Percentiles rank a stretch among this genome's conserved stretches.
Evolutionary conservation across 768 basidiomycete genomes (phyloP).

Genomic region (Mrakia gelida): DNA sequence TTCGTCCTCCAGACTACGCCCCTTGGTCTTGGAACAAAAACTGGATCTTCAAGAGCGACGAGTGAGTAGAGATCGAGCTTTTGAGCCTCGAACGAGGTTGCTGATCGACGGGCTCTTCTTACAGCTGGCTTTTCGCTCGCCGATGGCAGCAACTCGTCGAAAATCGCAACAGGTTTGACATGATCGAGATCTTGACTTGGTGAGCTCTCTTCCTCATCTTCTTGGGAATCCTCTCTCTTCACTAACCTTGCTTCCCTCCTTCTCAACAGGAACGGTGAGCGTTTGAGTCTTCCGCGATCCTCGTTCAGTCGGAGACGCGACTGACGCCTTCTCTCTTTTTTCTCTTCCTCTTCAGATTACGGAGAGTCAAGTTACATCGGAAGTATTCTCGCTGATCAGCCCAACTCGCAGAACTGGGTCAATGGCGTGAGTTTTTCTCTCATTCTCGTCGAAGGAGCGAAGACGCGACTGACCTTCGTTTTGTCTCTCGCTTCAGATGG

Average conservation of each 20-base stretch:
- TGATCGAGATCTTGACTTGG: conserved; percentile 50
- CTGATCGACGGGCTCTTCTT: not conserved
- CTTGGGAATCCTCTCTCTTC: too few species aligned
- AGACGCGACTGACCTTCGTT: not conserved
- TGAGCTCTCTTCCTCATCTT: too few species aligned
- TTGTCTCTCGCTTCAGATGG: not conserved
- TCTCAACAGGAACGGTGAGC: too few species aligned
- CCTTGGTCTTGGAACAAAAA: conserved; percentile 40
- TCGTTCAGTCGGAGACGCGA: too few species aligned
- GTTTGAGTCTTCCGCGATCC: too few species aligned
- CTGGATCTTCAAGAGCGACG: conserved; percentile 51
- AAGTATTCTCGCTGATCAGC: conserved; percentile 53
- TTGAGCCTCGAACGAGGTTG: not conserved
- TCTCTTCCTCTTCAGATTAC: conserved; percentile 46
- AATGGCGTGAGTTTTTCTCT: conserved; percentile 9
- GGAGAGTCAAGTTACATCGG: conserved; percentile 39
- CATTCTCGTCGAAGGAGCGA: not conserved
- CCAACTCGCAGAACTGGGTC: conserved; percentile 55
- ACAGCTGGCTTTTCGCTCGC: conserved; percentile 55
- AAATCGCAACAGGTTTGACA: conserved; percentile 56
- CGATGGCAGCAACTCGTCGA: conserved; percentile 65
- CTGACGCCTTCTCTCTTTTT: too few species aligned
- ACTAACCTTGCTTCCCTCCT: too few species aligned
- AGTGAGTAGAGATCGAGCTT: conserved; percentile 35
- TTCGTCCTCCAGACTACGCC: conserved; percentile 19